Base-by-base conservation (phyloP, 164 flowering plant species). In the Vitis labrusca region DNA sequence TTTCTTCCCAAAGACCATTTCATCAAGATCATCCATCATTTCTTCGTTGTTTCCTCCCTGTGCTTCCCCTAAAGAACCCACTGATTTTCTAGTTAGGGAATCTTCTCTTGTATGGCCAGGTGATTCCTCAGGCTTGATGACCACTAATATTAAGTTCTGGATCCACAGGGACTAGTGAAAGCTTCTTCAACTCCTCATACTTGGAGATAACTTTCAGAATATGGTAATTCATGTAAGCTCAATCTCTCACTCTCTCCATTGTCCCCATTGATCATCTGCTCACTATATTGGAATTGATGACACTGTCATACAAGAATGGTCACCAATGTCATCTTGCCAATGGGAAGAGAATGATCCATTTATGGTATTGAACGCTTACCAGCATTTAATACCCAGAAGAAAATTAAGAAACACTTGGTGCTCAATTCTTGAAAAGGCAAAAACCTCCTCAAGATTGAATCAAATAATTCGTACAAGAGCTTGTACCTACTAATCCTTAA, bases 1-100 rank as follows among this genome's bases (percentile, higher is more conserved):
- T 78, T 93, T 91, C 86, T 80, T 95, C 13, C 97, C 98, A 66
- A 95, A 95, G 8, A 95, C 91, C 99, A 93, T 95, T 81, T 95
- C 98, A 66, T 95, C 99, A 5, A 93, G 95, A 82, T 95, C 98
- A 71, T 93, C 91, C 97, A 93, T 84, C 84, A 90, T 82, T 48
- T 89, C 93, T 66, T 94, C 91, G 47, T 83, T 85, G 71, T 79
- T 81, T 19, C 90, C 89, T 17, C 85, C 88, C 8, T 71, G 89
- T 15, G 73, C 52, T 1, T 71, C 81, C 67, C 74, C 73, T 14
- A 84, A 85, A 37, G 92, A 77, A 59, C 86, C 80, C 3, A 90
- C 63, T 8, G 97, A 77, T 73, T 87, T 93, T 65, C 95, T 86
- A 63, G 90, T 56, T 57, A 93, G 79, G 54, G 94, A 73, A 54